Evolutionary conservation across 23 red algal genomes (phyloP), one percentile per base, ranked within the genome.

Genomic region (Gracilaria domingensis): DNA sequence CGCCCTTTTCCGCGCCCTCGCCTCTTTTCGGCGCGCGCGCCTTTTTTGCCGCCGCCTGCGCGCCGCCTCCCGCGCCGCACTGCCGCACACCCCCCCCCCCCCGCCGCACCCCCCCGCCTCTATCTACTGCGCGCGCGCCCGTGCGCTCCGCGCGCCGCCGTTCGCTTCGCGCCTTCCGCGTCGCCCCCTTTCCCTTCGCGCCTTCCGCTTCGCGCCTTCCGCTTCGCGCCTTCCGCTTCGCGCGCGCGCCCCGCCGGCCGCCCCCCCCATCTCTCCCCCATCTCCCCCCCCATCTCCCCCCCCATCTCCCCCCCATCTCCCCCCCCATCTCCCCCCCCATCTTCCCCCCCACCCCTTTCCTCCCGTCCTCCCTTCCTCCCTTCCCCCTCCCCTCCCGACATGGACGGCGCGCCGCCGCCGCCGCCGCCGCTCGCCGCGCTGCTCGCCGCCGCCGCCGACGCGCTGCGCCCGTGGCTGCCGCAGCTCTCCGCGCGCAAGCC

Each of bases 381-480:
- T 9, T 17, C 77, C 49, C 77, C 1, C 28, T 58, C 48, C 55
- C 55, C 55, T 42, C 55, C 51, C 48, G 32, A 23, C n/a, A 77
- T 79, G 47, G 40, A 57, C 40, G 29, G 51, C 51, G 13, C 75
- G 39, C 79, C 49, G 21, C 58, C 37, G 20, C 36, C 33, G 9
- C 36, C 77, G 37, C 77, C 77, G 44, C 55, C 55, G 77, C 48
- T 37, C 18, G 18, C 17, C 37, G 53, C 37, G 49, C 37, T 82
- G 23, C 17, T 51, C 38, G 40, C 36, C 51, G 79, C 58, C 58
- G 79, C 26, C 7, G 58, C 30, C 38, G 54, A 62, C 54, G 72
- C 72, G 40, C 54, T 82, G 21, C 79, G 53, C 54, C 79, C 53
- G 54, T 66, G 71, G 40, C 66, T 60, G 0, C 79, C 54, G 39